Conservation (phyloP, 768 basidiomycete genomes). For the Termitomyces sp. region DNA sequence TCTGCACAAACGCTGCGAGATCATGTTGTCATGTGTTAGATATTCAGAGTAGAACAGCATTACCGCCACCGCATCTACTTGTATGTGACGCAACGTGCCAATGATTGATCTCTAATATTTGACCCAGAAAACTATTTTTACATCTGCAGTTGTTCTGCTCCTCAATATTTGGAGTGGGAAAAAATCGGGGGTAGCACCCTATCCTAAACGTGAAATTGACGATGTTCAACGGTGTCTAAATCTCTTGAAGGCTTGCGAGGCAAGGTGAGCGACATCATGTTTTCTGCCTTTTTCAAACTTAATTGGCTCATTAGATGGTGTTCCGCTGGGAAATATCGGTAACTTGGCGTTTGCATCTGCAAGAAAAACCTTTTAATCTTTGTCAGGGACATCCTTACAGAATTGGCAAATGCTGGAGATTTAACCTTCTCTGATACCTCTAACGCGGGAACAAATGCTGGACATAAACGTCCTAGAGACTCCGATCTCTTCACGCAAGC, state of each 20-base stretch:
- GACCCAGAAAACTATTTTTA: slow-evolving; percentile 29
- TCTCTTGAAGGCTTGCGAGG: slow-evolving; percentile 38
- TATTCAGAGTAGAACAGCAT: slow-evolving; percentile 29
- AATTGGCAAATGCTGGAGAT: slow-evolving; percentile 30
- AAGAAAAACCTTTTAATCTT: neutral
- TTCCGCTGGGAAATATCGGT: slow-evolving; percentile 36
- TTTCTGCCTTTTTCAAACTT: neutral
- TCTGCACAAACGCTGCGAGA: slow-evolving; percentile 82
- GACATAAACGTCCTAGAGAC: slow-evolving; percentile 15
- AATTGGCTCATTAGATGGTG: slow-evolving; percentile 27
- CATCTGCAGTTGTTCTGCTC: slow-evolving; percentile 48
- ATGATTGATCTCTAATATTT: neutral
- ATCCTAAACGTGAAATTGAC: slow-evolving; percentile 46
- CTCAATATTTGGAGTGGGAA: slow-evolving; percentile 64
- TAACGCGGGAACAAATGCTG: neutral
- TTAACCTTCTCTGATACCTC: slow-evolving; percentile 16
- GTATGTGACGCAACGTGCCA: slow-evolving; percentile 16
- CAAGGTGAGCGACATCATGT: slow-evolving; percentile 21
- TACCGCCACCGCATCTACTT: slow-evolving; percentile 31
- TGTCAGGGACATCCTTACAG: slow-evolving; percentile 30
- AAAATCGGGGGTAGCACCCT: slow-evolving; percentile 37
- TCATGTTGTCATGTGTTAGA: slow-evolving; percentile 72
- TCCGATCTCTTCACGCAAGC: neutral
- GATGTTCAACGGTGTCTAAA: slow-evolving; percentile 59
- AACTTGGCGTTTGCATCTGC: slow-evolving; percentile 1